Evolutionary conservation across 805 yeast species (phyloP).

Genomic region (Kodamaea fukazawae): DNA sequence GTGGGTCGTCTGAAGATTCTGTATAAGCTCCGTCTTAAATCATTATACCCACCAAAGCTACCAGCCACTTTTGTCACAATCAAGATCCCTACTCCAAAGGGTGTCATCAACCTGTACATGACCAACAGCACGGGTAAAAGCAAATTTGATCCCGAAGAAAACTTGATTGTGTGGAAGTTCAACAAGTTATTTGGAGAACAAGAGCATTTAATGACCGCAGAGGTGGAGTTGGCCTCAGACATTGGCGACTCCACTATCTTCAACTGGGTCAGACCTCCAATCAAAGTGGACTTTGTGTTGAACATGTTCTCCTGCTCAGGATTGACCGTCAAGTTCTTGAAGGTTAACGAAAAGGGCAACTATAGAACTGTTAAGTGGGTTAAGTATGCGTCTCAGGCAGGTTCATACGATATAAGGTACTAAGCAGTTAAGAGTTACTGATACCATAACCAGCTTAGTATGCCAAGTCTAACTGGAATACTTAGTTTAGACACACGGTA

Average conservation of each 20-base stretch:
- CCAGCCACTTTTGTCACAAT: conserved; percentile 63
- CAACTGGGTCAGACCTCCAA: conserved; percentile 72
- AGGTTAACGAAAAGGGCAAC: conserved; percentile 55
- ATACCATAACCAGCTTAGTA: no score
- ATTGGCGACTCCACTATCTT: conserved; percentile 12
- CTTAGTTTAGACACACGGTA: no score
- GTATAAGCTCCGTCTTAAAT: conserved; percentile 58
- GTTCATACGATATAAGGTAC: conserved; percentile 77
- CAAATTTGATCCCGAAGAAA: conserved; percentile 64
- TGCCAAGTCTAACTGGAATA: no score
- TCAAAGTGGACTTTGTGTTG: conserved; percentile 63
- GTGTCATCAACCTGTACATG: conserved; percentile 22
- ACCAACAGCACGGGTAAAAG: conserved; percentile 61
- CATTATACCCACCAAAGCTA: conserved; percentile 56
- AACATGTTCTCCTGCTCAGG: conserved; percentile 80
- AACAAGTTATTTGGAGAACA: conserved; percentile 64
- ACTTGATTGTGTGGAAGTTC: conserved; percentile 66
- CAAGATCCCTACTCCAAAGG: conserved; percentile 63
- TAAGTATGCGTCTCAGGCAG: conserved; percentile 70
- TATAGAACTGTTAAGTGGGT: conserved; percentile 87
- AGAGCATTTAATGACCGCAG: conserved; percentile 59
- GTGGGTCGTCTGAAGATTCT: conserved; percentile 46
- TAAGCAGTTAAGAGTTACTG: conserved; percentile 23
- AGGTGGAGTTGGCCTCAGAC: conserved; percentile 36
- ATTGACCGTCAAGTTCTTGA: conserved; percentile 66